These are phyloP conservation scores for Castanea mollissima DNA, from an alignment of 306 rosid genomes.

Conservation along the genomic window DNA sequence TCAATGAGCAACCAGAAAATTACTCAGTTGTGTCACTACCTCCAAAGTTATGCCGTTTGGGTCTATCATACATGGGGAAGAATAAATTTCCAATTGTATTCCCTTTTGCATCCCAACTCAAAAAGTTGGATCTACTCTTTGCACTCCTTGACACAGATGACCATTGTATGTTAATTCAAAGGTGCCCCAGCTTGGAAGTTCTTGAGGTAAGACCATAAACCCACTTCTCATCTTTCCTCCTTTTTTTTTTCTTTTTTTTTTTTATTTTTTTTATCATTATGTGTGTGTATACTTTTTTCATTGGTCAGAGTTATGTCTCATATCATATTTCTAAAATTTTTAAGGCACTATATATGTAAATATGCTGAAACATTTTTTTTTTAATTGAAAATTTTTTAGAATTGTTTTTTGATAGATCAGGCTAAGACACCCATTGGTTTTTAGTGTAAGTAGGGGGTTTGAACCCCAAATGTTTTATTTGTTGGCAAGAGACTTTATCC, in stretches of 20 bases:
- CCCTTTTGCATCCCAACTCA: conserved; percentile 65
- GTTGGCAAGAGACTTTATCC: too few relatives aligned
- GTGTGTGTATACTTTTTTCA: background rate
- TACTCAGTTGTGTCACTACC: conserved; percentile 60
- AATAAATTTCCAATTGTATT: conserved; percentile 72
- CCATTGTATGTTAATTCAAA: conserved; percentile 76
- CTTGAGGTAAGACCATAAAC: conserved; percentile 60
- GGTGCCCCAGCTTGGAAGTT: conserved; percentile 83
- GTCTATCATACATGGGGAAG: conserved; percentile 73
- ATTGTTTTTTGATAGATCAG: too few relatives aligned
- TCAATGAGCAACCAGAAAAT: conserved; percentile 51
- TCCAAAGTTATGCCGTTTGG: conserved; percentile 56
- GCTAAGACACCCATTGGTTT: too few relatives aligned
- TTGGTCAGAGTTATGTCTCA: background rate
- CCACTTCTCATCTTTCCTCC: background rate
- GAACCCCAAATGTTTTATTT: too few relatives aligned
- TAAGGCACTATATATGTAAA: background rate
- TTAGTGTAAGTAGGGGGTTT: too few relatives aligned
- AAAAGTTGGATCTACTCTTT: conserved; percentile 81
- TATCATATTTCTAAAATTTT: background rate
- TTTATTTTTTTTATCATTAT: background rate
- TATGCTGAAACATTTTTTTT: background rate
- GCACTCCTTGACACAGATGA: conserved; percentile 88
- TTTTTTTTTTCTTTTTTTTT: background rate
- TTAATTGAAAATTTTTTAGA: too few relatives aligned